Base-by-base conservation (phyloP, 306 rosid species). In the Inga leiocalycina region DNA sequence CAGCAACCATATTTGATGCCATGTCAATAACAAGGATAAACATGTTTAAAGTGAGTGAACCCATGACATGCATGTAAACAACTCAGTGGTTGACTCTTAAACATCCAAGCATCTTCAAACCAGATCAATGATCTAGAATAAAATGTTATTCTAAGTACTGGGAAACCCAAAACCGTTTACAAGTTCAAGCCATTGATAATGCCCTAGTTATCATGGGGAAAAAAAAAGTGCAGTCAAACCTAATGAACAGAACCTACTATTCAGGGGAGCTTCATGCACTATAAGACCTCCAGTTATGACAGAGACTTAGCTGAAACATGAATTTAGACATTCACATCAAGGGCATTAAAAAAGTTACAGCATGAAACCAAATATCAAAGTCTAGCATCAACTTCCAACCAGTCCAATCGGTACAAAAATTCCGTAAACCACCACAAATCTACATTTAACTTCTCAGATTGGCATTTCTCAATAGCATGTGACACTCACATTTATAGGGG, bases 1-100 rank as follows among this genome's bases (percentile, higher is more conserved):
- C 79, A 80, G 78, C 86, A 48, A 74, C 67, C 51, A 77, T 41
- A 51, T 72, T 43, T 69, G 84, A 71, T 85, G 77, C 67, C 79
- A 76, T 32, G 59, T 34, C 32, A 65, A 46, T 57, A 81, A 78
- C 68, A 83, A 78, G 75, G 54, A 35, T 35, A 68, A 61, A 71
- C 79, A 75, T 27, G 49, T 54, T 43, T 30, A 75, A 62, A 10
- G 51, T 74, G 46, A 65, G 70, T 22, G 45, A 16, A 79, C 51
- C 67, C 81, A 87, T 34, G 79, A 78, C 45, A 74, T 74, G 54
- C 54, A 61, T 32, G 34, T 32, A 46, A 73, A 74, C 34, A 74
- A 61, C 74, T 66, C 11, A 62, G 19, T 35, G 34, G 59, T 44
- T 43, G 41, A 43, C 46, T 43, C 71, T 32, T 49, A 57, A 71